Base-by-base conservation (phyloP, 352 stramenopile species). In the Elongisporangium anandrum region DNA sequence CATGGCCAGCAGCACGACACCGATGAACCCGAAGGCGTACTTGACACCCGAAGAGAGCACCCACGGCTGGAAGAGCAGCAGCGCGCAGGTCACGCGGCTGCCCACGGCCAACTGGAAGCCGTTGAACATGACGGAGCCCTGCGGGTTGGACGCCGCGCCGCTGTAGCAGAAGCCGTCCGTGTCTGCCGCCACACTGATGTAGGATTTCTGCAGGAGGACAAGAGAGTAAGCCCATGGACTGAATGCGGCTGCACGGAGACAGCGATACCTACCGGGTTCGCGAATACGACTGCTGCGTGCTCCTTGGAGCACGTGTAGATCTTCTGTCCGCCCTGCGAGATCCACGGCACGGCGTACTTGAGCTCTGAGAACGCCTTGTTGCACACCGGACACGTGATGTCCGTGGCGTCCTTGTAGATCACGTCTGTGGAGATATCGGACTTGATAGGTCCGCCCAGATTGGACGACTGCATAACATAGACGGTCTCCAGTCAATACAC, bases 21-120 rank as follows among this genome's bases (percentile, higher is more conserved):
- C 82, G 1, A 91, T 48, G 66, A 94, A 91, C n/a, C 65, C 82
- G 20, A 94, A 78, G 7, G 74, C 73, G 66, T 94, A 94, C 61
- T 91, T 92, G 59, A 85, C 74, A 0, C 47, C 60, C 0, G 73
- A 85, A 19, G 74, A 75, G 16, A 92, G 62, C 29, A 94, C 69
- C 82, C 81, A 92, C 29, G 85, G 75, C 68, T 92, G 76, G 69
- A 94, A 94, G 54, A 92, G 73, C 52, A 94, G 73, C 68, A 90
- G 61, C 26, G 85, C 69, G 56, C 85, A 94, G 45, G 78, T 79
- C 16, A 69, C 65, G 49, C 84, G 63, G 39, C 73, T 65, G n/a
- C 77, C 77, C 23, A 88, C 81, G 26, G 81, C 80, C 54, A 86
- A 62, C 61, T 92, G 84, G 63, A 93, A 92, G 34, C 82, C 82